phyloP scores from a whole-genome alignment of 2,329 filamentous ascomycete species.

The Trichoderma sp. region DNA sequence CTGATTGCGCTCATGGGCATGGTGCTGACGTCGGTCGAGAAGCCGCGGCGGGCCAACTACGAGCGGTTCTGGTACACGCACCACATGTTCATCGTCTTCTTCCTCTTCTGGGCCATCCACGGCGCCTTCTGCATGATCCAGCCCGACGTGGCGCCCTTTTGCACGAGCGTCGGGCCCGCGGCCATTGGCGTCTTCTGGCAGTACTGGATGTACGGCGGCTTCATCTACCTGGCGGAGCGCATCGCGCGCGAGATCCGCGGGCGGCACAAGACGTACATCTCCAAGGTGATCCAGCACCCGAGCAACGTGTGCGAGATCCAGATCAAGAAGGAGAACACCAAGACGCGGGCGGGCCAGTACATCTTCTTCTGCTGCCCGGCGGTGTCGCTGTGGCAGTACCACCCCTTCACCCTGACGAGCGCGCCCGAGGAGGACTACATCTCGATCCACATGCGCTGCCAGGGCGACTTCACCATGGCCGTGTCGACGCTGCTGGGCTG shows the following conservation, averaged over 20 bases:
- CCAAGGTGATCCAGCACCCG: conserved; percentile 86
- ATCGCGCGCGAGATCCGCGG: conserved; percentile 77
- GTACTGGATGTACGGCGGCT: conserved; percentile 85
- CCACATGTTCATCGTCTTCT: conserved; percentile 85
- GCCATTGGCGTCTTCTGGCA: conserved; percentile 82
- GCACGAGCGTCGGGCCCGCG: conserved; percentile 65
- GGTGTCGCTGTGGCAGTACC: conserved; percentile 85
- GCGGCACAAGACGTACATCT: conserved; percentile 81
- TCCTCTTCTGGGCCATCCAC: conserved; percentile 89
- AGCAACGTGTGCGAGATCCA: conserved; percentile 89
- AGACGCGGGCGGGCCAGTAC: conserved; percentile 80
- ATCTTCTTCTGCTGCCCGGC: conserved; percentile 88
- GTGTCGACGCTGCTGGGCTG: conserved; percentile 74
- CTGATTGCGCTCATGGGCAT: conserved; percentile 76
- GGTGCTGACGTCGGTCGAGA: conserved; percentile 75
- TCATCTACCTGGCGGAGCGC: conserved; percentile 77
- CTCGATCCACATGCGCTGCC: conserved; percentile 79
- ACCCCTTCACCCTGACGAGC: conserved; percentile 83
- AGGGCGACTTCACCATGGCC: conserved; percentile 77
- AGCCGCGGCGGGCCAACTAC: conserved; percentile 77
- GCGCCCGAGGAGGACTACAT: conserved; percentile 90
- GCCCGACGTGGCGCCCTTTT: conserved; percentile 78
- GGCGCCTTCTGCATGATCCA: conserved; percentile 91
- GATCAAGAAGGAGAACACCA: conserved; percentile 87
- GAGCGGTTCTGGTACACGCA: conserved; percentile 91